Base-by-base conservation (phyloP, 345 rosid species). In the Triadica sebifera region DNA sequence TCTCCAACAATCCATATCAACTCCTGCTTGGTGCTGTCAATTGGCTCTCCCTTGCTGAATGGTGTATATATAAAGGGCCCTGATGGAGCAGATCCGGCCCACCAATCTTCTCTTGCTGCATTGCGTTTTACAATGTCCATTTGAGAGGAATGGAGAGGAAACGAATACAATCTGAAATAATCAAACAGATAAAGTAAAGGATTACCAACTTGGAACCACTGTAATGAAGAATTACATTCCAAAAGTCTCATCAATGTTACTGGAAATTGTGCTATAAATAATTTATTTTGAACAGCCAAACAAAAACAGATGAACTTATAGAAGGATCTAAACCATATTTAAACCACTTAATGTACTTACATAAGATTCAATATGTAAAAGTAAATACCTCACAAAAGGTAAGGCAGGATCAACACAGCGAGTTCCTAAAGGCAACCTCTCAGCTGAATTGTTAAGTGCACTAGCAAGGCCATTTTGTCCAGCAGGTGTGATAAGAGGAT, bases 41-140 rank as follows among this genome's bases (percentile, higher is more conserved):
- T 87, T 69, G 90, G 76, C 67, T 90, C 93, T 76, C 93, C 98
- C 84, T 93, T 91, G 90, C 97, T 91, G 82, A 93, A 96, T 53
- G 99, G 98, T 41, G 97, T 96, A 81, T 96, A 96, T 69, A 96
- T 93, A 84, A 96, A 96, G 79, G 99, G 99, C 70, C 99, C 98
- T 13, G 96, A 84, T 81, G 99, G 92, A 75, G 96, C 99, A 84
- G 97, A 84, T 70, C 96, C 98, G 50, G 85, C 84, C 98, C 97
- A 96, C 99, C 98, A 96, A 86, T 96, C 98, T 78, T 90, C 96
- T 79, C 93, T 88, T 62, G 86, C 93, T 64, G 92, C 87, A 83
- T 89, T 91, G 71, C 97, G 88, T 77, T 93, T 91, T 72, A 90
- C 85, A 57, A 96, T 89, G 77, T 91, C 93, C 81, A 87, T 87